A percentile compares a stretch with the other conserved stretches of the same genome.
Conservation (phyloP, 805 yeast genomes). For the Torulaspora franciscae region DNA sequence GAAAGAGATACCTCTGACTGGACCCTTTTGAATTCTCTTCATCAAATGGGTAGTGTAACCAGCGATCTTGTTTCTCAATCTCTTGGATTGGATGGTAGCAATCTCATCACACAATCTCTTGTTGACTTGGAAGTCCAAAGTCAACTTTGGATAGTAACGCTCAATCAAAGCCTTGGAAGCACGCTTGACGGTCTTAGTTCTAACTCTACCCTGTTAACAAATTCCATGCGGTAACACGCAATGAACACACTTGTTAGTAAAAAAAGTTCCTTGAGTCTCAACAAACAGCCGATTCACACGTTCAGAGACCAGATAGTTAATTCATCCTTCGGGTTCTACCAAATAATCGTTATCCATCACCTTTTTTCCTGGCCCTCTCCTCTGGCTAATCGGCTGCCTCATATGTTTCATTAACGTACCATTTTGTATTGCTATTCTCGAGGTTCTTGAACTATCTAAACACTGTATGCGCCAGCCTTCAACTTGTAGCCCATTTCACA, state of each 20-base stretch:
- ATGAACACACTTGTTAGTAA: constrained; percentile 20
- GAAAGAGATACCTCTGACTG: constrained; percentile 99
- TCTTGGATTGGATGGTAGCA: constrained; percentile 98
- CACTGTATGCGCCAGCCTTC: neutral
- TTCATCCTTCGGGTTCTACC: neutral
- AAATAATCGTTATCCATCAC: neutral
- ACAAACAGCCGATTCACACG: neutral
- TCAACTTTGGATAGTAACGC: constrained; percentile 99
- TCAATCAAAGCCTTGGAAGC: constrained; percentile 99
- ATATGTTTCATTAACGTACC: constrained; percentile 20
- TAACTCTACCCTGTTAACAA: constrained; percentile 88
- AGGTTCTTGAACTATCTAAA: constrained; percentile 11
- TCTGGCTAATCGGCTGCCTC: neutral
- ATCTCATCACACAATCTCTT: constrained; percentile 98
- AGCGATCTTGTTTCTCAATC: constrained; percentile 99
- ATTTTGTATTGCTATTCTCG: constrained; percentile 31
- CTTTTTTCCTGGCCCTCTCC: neutral
- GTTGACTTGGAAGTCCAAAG: constrained; percentile 99
- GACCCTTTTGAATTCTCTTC: constrained; percentile 99
- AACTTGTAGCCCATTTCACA: neutral
- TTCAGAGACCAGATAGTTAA: neutral
- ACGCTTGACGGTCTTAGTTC: constrained; percentile 99
- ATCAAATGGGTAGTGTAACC: constrained; percentile 99
- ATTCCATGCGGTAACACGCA: constrained; percentile 8
- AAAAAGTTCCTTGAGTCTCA: neutral